phyloP scores from a whole-genome alignment of 1,284 basidiomycete genomes.

The Calocybe gambosa region DNA sequence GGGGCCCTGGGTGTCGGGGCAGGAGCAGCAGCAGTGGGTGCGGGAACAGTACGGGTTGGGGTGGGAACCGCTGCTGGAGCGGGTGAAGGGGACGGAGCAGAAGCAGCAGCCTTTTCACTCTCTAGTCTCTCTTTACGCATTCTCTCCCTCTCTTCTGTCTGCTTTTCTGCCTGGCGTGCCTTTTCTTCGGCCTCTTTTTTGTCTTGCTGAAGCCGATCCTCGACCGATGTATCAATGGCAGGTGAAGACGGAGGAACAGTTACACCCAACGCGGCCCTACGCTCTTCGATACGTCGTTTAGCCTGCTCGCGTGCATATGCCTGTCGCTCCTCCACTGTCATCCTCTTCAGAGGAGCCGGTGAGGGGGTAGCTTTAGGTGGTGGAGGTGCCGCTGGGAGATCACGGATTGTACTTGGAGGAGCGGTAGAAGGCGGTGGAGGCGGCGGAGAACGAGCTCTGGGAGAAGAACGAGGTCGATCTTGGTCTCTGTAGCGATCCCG shows the following conservation, averaged over 20 bases:
- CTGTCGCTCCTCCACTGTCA: constrained; percentile 82
- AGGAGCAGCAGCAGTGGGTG: constrained; percentile 32
- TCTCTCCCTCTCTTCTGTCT: constrained; percentile 72
- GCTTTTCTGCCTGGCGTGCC: constrained; percentile 65
- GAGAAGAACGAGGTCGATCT: constrained; percentile 42
- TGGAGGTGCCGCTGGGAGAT: constrained; percentile 42
- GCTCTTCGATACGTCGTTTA: constrained; percentile 78
- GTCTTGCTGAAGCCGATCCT: constrained; percentile 79
- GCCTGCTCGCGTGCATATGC: constrained; percentile 83
- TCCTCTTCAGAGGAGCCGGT: constrained; percentile 51
- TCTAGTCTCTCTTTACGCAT: constrained; percentile 64
- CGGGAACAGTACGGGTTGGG: constrained; percentile 29
- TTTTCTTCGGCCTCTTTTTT: constrained; percentile 84
- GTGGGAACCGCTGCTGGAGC: constrained; percentile 26
- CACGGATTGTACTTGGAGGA: constrained; percentile 28
- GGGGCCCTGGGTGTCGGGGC: constrained; percentile 34
- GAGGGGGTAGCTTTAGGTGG: constrained; percentile 43
- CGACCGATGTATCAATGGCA: constrained; percentile 69
- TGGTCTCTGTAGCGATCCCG: constrained; percentile 31
- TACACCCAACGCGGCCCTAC: constrained; percentile 83
- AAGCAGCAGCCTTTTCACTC: constrained; percentile 52
- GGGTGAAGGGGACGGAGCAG: constrained; percentile 21
- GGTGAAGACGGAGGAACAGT: constrained; percentile 44
- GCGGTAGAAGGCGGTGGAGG: constrained; percentile 41
- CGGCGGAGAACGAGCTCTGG: constrained; percentile 37